Percentiles rank a stretch among this genome's conserved stretches.
Conservation (phyloP, 139 green algal genomes). For the Chlorella sorokiniana region DNA sequence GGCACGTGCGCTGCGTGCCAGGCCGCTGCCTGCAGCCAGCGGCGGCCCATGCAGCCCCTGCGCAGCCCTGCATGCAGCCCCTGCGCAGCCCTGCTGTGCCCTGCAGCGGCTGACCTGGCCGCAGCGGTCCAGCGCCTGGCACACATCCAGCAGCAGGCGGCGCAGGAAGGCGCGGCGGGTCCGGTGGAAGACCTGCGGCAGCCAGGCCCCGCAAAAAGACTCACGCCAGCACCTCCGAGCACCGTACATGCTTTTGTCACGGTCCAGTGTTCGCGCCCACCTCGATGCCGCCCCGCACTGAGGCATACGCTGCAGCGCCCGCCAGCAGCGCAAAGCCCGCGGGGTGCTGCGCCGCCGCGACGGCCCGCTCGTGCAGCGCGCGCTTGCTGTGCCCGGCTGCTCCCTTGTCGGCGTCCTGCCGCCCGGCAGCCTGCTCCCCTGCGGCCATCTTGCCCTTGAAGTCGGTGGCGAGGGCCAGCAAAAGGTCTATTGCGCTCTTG, state of each 20-base stretch:
- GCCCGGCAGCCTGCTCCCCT: neutral
- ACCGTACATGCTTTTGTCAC: neutral
- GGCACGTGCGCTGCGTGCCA: too few species aligned
- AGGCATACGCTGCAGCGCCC: neutral
- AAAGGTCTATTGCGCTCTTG: too few species aligned
- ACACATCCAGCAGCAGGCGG: constrained; percentile 28
- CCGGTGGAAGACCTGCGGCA: constrained; percentile 11
- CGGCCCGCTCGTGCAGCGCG: neutral
- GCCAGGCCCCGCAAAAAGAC: neutral
- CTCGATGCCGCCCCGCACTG: neutral
- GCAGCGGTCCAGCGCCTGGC: neutral
- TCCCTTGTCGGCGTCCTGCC: neutral
- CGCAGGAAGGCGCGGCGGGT: constrained; percentile 22
- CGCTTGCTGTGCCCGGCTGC: neutral
- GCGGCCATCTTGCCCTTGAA: neutral
- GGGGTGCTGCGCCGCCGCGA: neutral
- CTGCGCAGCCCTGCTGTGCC: too few species aligned
- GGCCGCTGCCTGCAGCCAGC: too few species aligned
- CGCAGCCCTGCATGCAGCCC: too few species aligned
- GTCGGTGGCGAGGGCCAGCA: neutral
- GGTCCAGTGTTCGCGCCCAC: neutral
- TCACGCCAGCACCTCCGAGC: neutral
- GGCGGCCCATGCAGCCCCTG: too few species aligned
- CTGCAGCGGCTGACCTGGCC: too few species aligned
- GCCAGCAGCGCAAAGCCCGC: neutral